Evolutionary conservation across 257 asterid genomes (phyloP), one percentile per base, ranked within the genome.

Genomic region (Misopates orontium): DNA sequence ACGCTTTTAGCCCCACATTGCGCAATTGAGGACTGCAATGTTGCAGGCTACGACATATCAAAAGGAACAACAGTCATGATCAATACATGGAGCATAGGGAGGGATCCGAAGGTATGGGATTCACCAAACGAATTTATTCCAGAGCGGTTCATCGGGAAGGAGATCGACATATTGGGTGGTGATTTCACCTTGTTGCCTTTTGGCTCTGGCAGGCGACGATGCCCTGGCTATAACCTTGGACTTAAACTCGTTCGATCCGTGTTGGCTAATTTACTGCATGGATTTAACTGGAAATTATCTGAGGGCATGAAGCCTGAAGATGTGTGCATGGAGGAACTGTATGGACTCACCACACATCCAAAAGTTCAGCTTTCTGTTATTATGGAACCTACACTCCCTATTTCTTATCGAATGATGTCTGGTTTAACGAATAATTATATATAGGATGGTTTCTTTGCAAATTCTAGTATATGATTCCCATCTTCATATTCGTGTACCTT

Each of bases 251-350:
- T 74, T 7, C 78, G 78, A 36, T 59, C 75, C 20, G 64, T 56
- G 16, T 62, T 65, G 56, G 77, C 77, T 31, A 77, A 77, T 67
- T 72, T 78, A 76, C 4, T 81, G 47, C 81, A 71, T 66, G 81
- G 81, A 56, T 78, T 76, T 48, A 66, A 73, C 51, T 15, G 70
- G 71, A 76, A 67, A 40, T 48, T 82, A 63, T 66, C 28, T 4
- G 60, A 44, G 9, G 75, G 70, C 0, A 64, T 71, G 80, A 71
- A 20, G 69, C 41, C 56, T 3, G 73, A 78, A 59, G 78, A 77
- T 56, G 18, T 73, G 42, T 32, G 75, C 56, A 45, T 73, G 64
- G 82, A 76, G 48, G 82, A 79, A 54, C 16, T 40, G 1, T 82
- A 67, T 60, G 78, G 75, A 31, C 72, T 78, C 17, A 24, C 77